Percentiles rank a stretch among this genome's conserved stretches.
These are phyloP conservation scores for Colletotrichum eleusines DNA, from an alignment of 2,329 filamentous ascomycete species.

Conservation along the genomic window DNA sequence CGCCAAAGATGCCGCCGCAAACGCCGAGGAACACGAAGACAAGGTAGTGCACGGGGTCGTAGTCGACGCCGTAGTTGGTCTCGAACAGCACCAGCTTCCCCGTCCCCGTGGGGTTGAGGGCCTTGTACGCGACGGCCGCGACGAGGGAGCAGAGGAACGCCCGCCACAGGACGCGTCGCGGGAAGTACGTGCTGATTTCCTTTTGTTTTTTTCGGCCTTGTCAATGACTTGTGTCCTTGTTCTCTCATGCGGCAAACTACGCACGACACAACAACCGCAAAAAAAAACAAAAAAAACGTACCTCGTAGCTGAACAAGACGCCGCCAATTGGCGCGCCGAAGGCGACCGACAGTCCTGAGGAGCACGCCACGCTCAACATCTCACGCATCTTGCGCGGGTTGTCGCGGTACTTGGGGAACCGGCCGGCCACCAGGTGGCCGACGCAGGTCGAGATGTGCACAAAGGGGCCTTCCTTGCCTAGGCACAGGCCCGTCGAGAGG, in stretches of 20 bases:
- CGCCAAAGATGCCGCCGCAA: conserved; percentile 69
- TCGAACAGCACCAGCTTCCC: conserved; percentile 72
- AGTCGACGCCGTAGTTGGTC: conserved; percentile 69
- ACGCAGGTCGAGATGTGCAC: conserved; percentile 72
- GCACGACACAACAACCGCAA: conserved; percentile 2
- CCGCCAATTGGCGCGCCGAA: conserved; percentile 73
- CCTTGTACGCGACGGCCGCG: conserved; percentile 67
- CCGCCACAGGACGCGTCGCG: conserved; percentile 66
- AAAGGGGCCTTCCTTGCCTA: conserved; percentile 73
- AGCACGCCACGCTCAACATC: conserved; percentile 68
- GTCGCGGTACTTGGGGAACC: conserved; percentile 68
- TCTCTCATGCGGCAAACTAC: not conserved
- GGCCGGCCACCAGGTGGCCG: conserved; percentile 63
- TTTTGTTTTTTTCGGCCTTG: not conserved
- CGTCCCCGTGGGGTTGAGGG: conserved; percentile 70
- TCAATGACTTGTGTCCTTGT: conserved; percentile 43
- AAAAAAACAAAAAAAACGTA: conserved; percentile 40
- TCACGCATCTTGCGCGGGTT: conserved; percentile 70
- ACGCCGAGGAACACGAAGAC: conserved; percentile 68
- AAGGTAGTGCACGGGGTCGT: conserved; percentile 66
- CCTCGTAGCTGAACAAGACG: conserved; percentile 69
- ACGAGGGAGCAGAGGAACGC: conserved; percentile 69
- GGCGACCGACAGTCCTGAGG: conserved; percentile 68
- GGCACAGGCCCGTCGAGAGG: conserved; percentile 69
- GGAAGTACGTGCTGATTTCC: conserved; percentile 72